Base-by-base conservation (phyloP, 2,329 filamentous ascomycete genomes). In the Nannizzia gypsea region DNA sequence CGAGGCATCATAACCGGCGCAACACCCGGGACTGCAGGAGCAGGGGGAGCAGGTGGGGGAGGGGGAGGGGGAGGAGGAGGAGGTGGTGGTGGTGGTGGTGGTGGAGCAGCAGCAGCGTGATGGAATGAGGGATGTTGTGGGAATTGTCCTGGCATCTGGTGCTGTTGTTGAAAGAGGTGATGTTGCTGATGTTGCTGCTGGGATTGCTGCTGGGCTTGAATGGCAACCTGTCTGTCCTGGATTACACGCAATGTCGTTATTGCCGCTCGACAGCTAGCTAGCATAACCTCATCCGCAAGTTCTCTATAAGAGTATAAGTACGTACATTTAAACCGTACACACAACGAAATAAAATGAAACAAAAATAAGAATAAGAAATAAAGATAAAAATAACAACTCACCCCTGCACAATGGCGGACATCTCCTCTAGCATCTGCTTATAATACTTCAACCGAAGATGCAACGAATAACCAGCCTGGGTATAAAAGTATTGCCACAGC, bases 381-480 rank as follows among this genome's bases (percentile, higher is more conserved):
- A 2, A 38, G 6, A 13, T 24, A 20, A 11, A 48, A 11, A 9
- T 2, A 48, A 22, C 3, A 24, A 64, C 74, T 66, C 72, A 81
- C 80, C 74, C 75, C 69, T 72, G 75, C 61, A 80, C 64, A 57
- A 74, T 68, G 63, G 76, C 72, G 68, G 70, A 63, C 64, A 80
- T 65, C 58, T 74, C 74, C 56, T 76, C 70, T 44, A 83, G 66
- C 65, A 81, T 81, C 6, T 71, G 69, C 57, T 76, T 74, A 66
- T 81, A 83, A 62, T 75, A 73, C 34, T 77, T 73, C 34, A 84
- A 67, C 24, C 81, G 75, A 38, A 73, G 70, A 9, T 71, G 68
- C 36, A 84, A 67, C 6, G 74, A 69, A 55, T 76, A 75, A 3
- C 77, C 73, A 38, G 75, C 74, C 65, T 82, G 75, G 11, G 70